Base-by-base conservation (phyloP, 495 filamentous ascomycete species). In the Hypoxylon rickii region DNA sequence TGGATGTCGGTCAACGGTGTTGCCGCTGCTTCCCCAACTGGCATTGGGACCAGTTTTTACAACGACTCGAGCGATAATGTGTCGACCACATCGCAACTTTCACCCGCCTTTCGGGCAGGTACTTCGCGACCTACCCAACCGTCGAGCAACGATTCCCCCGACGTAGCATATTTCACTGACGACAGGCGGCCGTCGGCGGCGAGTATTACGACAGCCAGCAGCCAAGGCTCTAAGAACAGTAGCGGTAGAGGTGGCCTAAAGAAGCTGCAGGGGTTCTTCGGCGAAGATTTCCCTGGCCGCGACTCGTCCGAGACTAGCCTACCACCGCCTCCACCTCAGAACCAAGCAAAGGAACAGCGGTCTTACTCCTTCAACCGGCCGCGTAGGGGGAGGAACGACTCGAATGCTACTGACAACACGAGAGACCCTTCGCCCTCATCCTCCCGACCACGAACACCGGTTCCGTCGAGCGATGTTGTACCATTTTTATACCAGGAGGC, bases 401-500 rank as follows among this genome's bases (percentile, higher is more conserved):
- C 90, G 16, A 83, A 89, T 69, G 82, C 82, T 31, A 82, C 79
- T 18, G 81, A 75, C 40, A 78, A 76, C 48, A 83, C 72, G 34
- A 75, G 82, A 59, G 86, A 85, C 33, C 73, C 77, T n/a, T 89
- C 88, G 12, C 87, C 89, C 4, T 76, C 79, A 19, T 77, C 74
- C 33, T 89, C 89, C 3, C 77, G 90, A 44, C 89, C 92, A 47
- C 80, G 88, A 36, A 93, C 86, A 15, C 89, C 93, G n/a, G 76
- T 90, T 33, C 90, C 92, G 26, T 92, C 92, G 11, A 92, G 89
- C 65, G 94, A 97, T 65, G 90, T 98, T 42, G 92, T 93, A 17
- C 94, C 94, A 10, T 98, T 96, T 83, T 76, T 95, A 37, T 97
- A 92, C 71, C 94, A 98, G 73, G 90, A 94, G 67, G 84, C 80